These are phyloP conservation scores for Wickerhamiella lipophila DNA, from an alignment of 805 yeast genomes.

Conservation along the genomic window DNA sequence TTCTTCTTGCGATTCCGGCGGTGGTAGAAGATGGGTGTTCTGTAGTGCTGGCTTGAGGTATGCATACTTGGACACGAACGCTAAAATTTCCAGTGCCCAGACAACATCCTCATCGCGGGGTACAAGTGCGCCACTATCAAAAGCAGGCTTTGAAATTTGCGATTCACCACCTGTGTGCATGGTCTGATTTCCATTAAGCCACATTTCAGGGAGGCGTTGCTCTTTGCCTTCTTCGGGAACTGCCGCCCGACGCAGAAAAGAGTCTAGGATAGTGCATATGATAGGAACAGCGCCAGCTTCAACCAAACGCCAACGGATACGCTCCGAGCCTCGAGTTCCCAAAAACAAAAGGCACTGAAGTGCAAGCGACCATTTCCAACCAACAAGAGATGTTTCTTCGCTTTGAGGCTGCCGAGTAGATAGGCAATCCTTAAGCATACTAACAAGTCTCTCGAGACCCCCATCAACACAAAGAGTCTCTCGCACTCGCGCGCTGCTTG, in stretches of 20 bases:
- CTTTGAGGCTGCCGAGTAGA: constrained; percentile 15
- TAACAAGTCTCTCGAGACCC: constrained; percentile 77
- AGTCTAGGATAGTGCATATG: constrained; percentile 82
- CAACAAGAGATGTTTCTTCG: constrained; percentile 29
- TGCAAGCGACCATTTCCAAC: constrained; percentile 96
- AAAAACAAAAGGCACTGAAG: constrained; percentile 83
- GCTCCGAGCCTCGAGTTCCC: constrained; percentile 87
- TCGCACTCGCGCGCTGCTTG: constrained; percentile 76
- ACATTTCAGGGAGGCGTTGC: constrained; percentile 4
- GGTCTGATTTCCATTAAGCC: constrained; percentile 5
- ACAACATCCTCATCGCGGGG: constrained; percentile 89
- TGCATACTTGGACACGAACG: constrained; percentile 87
- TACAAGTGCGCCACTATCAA: constrained; percentile 57
- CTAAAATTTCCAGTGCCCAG: constrained; percentile 84
- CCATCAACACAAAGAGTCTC: constrained; percentile 86
- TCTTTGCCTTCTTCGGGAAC: constrained; percentile 6
- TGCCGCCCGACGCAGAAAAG: constrained; percentile 39
- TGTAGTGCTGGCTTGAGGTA: constrained; percentile 62
- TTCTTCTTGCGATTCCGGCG: constrained; percentile 21
- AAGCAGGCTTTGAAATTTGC: constrained; percentile 21
- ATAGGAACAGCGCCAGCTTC: constrained; percentile 87
- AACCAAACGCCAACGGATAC: constrained; percentile 71
- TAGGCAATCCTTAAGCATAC: constrained; percentile 72
- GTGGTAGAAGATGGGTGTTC: constrained; percentile 59
- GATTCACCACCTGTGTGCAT: not conserved